Base-by-base conservation (phyloP, 2,329 filamentous ascomycete species). In the Anthostomella pinea region DNA sequence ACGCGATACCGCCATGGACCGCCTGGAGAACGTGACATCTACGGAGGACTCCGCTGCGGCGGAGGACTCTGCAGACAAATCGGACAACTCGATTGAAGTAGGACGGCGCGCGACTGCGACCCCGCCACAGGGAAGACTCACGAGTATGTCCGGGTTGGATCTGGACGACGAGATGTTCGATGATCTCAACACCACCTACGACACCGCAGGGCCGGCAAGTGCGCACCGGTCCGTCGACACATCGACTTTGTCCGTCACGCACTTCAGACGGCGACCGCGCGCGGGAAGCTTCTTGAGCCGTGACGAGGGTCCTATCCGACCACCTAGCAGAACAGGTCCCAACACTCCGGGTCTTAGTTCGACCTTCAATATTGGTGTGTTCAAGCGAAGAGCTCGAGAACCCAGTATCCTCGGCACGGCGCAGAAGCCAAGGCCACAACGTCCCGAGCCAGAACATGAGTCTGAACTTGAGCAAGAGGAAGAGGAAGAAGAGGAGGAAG, bases 341-440 rank as follows among this genome's bases (percentile, higher is more conserved):
- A 59, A 53, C 30, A 62, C 59, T 3, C 57, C 58, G 31, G 53
- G 41, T 19, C 39, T 57, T 16, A 56, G 61, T 38, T 65, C 64
- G 9, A 61, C 59, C 9, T 59, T 67, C 49, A 81, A 75, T 39
- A 69, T 81, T 33, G 76, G 75, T 10, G 60, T 68, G 5, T 83
- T 83, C 57, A 73, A 68, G 53, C 65, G 77, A 24, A 69, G 79
- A 28, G 66, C 67, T 13, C 66, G 79, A 29, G 77, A 83, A 54
- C 77, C 76, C 2, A 83, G 79, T 56, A 81, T 83, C 36, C 57
- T 83, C 26, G 72, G 75, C 5, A 72, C 73, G 1, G 65, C 66
- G 3, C 69, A 72, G 42, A 75, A 67, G 45, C 54, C 58, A 3
- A 57, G 52, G n/a, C 30, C 56, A 22, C 48, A 56, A 27, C 47